Evolutionary conservation across 345 rosid species (phyloP).

Genomic region (Cardamine resedifolia): DNA sequence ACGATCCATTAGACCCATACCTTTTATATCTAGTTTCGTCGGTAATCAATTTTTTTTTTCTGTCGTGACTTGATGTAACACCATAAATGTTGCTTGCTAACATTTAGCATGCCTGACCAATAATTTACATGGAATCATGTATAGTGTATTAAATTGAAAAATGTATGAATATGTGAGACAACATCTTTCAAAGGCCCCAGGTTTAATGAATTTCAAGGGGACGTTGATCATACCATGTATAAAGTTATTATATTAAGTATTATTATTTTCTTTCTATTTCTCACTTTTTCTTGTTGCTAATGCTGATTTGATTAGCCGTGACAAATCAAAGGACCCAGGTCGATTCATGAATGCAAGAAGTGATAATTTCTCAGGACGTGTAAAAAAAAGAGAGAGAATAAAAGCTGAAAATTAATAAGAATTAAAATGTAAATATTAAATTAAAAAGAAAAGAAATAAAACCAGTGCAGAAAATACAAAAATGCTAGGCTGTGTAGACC

Average conservation of each 20-base stretch:
- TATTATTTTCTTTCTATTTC: neutral
- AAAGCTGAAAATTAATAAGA: slow-evolving; percentile 13
- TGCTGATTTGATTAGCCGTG: slow-evolving; percentile 31
- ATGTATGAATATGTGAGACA: slow-evolving; percentile 32
- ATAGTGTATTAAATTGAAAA: slow-evolving; percentile 3
- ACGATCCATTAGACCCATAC: neutral
- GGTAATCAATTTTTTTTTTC: neutral
- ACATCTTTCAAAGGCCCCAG: slow-evolving; percentile 35
- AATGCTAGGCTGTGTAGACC: slow-evolving; percentile 54
- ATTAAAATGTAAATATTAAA: slow-evolving; percentile 19
- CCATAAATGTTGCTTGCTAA: slow-evolving; percentile 16
- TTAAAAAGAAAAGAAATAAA: neutral
- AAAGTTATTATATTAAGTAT: neutral
- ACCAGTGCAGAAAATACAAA: slow-evolving; percentile 31
- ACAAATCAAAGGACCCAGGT: slow-evolving; percentile 33
- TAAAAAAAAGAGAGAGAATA: neutral
- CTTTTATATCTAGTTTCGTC: neutral
- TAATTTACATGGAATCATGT: slow-evolving; percentile 25
- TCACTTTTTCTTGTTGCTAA: slow-evolving; percentile 8
- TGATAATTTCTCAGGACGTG: neutral
- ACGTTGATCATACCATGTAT: neutral
- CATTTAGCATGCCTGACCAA: slow-evolving; percentile 24
- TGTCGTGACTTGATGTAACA: slow-evolving; percentile 10
- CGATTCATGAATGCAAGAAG: neutral
- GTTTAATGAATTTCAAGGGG: slow-evolving; percentile 12